phyloP scores from a whole-genome alignment of 73 alveolate species.

The Paramecium tetraurelia region DNA sequence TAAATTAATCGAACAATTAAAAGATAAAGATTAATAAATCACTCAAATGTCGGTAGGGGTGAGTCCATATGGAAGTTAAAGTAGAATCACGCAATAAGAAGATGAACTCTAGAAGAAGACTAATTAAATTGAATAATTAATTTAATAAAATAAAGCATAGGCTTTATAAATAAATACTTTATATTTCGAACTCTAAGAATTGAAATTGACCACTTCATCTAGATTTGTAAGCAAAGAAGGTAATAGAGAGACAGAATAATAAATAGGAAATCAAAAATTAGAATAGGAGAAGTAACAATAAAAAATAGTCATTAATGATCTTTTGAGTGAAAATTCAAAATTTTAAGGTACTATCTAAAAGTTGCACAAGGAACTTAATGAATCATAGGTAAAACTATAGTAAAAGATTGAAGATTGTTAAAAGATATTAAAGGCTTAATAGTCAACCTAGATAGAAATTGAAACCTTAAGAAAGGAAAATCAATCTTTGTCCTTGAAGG shows the following conservation, averaged over 20 bases:
- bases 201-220: neutral
- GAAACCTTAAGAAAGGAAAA: neutral
- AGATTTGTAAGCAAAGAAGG: neutral
- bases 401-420: neutral
- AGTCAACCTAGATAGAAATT: neutral
- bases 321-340: neutral
- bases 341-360: neutral
- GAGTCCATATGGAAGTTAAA: neutral
- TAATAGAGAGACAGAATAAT: neutral
- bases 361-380: neutral
- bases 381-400: neutral
- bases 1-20: neutral
- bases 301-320: neutral
- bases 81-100: neutral
- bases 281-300: neutral
- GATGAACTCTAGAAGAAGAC: neutral
- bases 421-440: neutral
- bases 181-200: neutral
- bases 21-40: neutral
- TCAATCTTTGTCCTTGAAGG: neutral
- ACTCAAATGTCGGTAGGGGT: neutral
- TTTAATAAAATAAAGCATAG: neutral
- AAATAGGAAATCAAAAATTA: neutral
- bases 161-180: neutral
- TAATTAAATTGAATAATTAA: neutral